Conservation (phyloP, 2,329 filamentous ascomycete genomes). For the Arachnopeziza araneosa region DNA sequence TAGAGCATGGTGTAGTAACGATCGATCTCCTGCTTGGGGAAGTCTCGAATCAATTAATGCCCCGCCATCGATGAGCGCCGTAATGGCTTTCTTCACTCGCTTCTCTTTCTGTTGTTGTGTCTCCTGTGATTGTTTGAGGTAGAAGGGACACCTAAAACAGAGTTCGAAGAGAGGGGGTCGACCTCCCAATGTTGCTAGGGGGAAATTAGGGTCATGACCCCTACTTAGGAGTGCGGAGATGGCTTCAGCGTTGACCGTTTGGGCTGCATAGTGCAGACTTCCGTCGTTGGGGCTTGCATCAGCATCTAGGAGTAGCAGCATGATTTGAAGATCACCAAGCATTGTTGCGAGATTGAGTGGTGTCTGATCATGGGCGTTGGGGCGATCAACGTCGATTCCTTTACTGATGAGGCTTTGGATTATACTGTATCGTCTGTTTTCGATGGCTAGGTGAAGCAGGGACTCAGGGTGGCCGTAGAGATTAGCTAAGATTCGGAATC, state of each 20-base stretch:
- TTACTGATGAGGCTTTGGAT: slow-evolving; percentile 8
- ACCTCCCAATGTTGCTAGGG: slow-evolving; percentile 49
- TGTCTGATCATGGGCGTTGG: slow-evolving; percentile 3
- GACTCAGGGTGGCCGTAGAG: slow-evolving; percentile 12
- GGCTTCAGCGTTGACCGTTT: slow-evolving; percentile 50
- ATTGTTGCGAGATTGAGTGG: slow-evolving; percentile 8
- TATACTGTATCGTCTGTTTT: slow-evolving; percentile 3
- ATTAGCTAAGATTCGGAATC: slow-evolving; percentile 29
- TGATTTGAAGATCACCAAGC: slow-evolving; percentile 52
- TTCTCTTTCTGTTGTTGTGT: slow-evolving; percentile 45
- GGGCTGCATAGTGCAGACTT: slow-evolving; percentile 59
- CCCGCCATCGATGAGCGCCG: slow-evolving; percentile 49
- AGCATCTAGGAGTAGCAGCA: slow-evolving; percentile 48
- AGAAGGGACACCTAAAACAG: slow-evolving; percentile 45
- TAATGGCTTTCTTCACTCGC: slow-evolving; percentile 51
- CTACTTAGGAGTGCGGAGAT: slow-evolving; percentile 52
- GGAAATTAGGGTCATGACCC: slow-evolving; percentile 60
- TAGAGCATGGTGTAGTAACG: slow-evolving; percentile 55
- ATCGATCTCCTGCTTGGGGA: slow-evolving; percentile 51
- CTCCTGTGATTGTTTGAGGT: slow-evolving; percentile 36
- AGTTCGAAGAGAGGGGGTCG: slow-evolving; percentile 59
- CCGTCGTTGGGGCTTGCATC: slow-evolving; percentile 61
- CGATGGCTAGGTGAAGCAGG: slow-evolving; percentile 15
- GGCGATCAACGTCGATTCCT: slow-evolving; percentile 11
- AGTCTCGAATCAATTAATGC: slow-evolving; percentile 42